Conservation (phyloP, 2,329 filamentous ascomycete genomes). For the Ophiosphaerella korrae region DNA sequence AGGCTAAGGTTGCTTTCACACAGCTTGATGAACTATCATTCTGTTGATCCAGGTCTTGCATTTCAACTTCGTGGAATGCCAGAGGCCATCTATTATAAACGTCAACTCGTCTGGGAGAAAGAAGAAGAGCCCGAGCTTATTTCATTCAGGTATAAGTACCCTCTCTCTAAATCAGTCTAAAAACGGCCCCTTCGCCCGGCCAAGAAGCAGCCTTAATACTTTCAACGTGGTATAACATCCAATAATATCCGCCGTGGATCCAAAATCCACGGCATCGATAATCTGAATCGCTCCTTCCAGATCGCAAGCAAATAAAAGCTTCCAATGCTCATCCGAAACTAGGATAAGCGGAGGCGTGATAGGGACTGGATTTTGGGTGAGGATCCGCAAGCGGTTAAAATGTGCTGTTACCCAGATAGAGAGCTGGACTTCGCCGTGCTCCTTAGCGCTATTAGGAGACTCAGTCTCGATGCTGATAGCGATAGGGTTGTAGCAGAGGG, state of each 20-base stretch:
- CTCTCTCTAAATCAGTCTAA: constrained; percentile 13
- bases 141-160: constrained; percentile 10
- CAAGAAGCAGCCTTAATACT: constrained; percentile 16
- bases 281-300: constrained; percentile 20
- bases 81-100: too few species aligned
- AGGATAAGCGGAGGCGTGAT: constrained; percentile 20
- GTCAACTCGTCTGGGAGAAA: too few species aligned
- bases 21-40: too few species aligned
- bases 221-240: constrained; percentile 24
- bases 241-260: constrained; percentile 25
- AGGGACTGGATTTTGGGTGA: constrained; percentile 16
- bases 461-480: constrained; percentile 21
- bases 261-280: constrained; percentile 24
- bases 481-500: constrained; percentile 18
- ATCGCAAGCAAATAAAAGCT: constrained; percentile 21
- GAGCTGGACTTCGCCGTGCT: constrained; percentile 19
- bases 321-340: constrained; percentile 17
- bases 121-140: too few species aligned
- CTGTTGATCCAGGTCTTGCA: too few species aligned
- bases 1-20: too few species aligned
- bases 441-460: constrained; percentile 11
- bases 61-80: too few species aligned
- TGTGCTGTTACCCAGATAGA: constrained; percentile 22
- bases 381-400: constrained; percentile 20
- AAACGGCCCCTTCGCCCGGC: constrained; percentile 17